Base-by-base conservation (phyloP, 1,139 yeast genomes). In the Komagataea norvegica region DNA sequence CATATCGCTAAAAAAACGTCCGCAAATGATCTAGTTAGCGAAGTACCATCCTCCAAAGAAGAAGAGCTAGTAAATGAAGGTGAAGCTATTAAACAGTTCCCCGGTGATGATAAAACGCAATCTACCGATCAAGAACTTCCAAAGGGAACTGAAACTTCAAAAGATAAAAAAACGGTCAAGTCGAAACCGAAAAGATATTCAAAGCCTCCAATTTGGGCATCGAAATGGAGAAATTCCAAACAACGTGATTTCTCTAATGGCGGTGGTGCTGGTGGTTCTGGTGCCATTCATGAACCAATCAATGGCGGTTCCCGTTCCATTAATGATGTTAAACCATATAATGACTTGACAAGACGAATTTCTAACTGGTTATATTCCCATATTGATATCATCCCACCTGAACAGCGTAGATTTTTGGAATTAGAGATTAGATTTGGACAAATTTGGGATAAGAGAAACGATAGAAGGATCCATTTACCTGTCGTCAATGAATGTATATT, bases 351-450 rank as follows among this genome's bases (percentile, higher is more conserved):
- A 4, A 73, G 91, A 51, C 77, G 86, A 28, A 77, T 88, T 6
- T 85, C 94, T 13, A 87, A 83, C 51, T 88, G 96, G 96, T 71
- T 88, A 6, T 88, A 82, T 66, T 89, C 94, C 21, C 82, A 84
- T 46, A 69, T 87, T 40, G 69, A 71, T 31, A 79, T 81, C 26
- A 68, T 86, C 33, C 74, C 74, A 15, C 76, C 74, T 11, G 74
- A 71, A 20, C 73, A 77, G 46, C 68, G 86, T 28, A 71, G 74
- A 41, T 68, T 67, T 52, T 71, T 87, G 16, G 96, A 88, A 61
- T 65, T 88, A 48, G 96, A 88, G 61, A 68, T 86, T 60, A 87
- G 87, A 57, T 72, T 86, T 48, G 96, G 96, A 8, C 67, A 77
- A 11, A 75, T 88, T 24, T 74, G 79, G 62, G 87, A 81, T 48